Percentiles rank a stretch among this genome's conserved stretches.
These are phyloP conservation scores for Entoloma clypeatum DNA, from an alignment of 1,284 basidiomycete genomes.

Conservation along the genomic window DNA sequence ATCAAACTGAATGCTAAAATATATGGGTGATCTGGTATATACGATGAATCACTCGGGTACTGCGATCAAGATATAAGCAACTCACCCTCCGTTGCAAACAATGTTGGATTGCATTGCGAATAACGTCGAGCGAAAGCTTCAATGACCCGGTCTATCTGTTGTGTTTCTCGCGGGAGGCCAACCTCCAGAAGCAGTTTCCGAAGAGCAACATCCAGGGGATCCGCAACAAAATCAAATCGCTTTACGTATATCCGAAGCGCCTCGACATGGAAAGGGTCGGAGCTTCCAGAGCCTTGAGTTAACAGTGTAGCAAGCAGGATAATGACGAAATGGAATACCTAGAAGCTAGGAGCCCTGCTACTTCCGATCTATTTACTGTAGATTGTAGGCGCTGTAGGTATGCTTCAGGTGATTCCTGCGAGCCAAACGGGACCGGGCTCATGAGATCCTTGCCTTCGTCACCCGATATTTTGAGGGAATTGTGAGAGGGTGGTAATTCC, in stretches of 20 bases:
- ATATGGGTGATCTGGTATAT: constrained; percentile 81
- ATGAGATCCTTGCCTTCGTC: constrained; percentile 33
- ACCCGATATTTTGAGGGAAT: constrained; percentile 45
- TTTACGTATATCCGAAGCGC: constrained; percentile 75
- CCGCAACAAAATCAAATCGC: constrained; percentile 77
- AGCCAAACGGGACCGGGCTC: constrained; percentile 18
- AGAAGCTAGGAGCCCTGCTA: constrained; percentile 76
- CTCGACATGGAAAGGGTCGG: constrained; percentile 67
- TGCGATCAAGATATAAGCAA: neutral
- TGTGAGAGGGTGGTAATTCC: constrained; percentile 25
- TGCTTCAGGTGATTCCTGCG: constrained; percentile 64
- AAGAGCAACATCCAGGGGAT: constrained; percentile 90
- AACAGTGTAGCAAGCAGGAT: constrained; percentile 9
- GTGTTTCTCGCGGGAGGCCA: constrained; percentile 90
- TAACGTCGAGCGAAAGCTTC: constrained; percentile 92
- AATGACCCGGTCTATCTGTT: constrained; percentile 97
- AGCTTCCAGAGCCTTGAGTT: constrained; percentile 38
- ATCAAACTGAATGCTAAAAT: constrained; percentile 97
- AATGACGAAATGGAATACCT: constrained; percentile 45
- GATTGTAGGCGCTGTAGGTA: constrained; percentile 65
- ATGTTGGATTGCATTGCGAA: constrained; percentile 75
- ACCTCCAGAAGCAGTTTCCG: constrained; percentile 91
- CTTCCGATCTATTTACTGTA: constrained; percentile 70
- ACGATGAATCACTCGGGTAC: constrained; percentile 1
- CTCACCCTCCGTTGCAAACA: constrained; percentile 65